Conservation (phyloP, 805 yeast genomes). For the Yarrowia alimentaria region DNA sequence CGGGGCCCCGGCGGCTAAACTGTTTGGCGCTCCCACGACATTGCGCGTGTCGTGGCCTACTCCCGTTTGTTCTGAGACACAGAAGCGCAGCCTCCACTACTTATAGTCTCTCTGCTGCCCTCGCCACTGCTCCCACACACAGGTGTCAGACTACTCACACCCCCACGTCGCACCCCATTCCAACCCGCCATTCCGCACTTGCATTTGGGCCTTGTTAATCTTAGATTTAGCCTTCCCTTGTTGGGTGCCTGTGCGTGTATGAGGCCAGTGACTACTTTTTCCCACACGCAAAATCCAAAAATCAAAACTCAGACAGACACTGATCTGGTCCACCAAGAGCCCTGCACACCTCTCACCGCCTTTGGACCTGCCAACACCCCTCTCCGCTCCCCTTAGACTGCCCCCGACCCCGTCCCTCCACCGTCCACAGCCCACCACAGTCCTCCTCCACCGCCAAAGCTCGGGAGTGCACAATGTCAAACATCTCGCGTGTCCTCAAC, state of each 20-base stretch:
- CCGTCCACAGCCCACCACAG: background rate
- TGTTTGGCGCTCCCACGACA: no score
- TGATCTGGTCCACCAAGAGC: constrained; percentile 24
- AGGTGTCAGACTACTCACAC: no score
- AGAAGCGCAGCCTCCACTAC: no score
- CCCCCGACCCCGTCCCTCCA: background rate
- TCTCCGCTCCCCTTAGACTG: background rate
- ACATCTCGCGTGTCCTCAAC: constrained; percentile 26
- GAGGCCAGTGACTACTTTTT: constrained; percentile 25
- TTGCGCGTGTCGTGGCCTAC: no score
- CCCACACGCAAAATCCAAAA: constrained; percentile 23
- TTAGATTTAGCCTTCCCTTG: constrained; percentile 25
- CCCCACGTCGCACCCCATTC: constrained; percentile 5
- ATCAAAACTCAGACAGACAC: constrained; percentile 24
- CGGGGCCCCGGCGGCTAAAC: no score
- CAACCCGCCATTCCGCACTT: constrained; percentile 26
- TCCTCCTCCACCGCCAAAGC: no score
- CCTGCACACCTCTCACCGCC: background rate
- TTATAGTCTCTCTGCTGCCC: no score
- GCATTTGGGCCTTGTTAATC: constrained; percentile 23
- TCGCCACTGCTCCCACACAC: no score
- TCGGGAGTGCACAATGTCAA: constrained; percentile 15
- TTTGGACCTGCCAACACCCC: background rate
- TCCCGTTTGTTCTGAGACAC: no score
- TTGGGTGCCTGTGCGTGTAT: constrained; percentile 24